A percentile compares a stretch with the other conserved stretches of the same genome.
Conservation (phyloP, 805 yeast species). For the Hanseniaspora hatyaiensis region DNA sequence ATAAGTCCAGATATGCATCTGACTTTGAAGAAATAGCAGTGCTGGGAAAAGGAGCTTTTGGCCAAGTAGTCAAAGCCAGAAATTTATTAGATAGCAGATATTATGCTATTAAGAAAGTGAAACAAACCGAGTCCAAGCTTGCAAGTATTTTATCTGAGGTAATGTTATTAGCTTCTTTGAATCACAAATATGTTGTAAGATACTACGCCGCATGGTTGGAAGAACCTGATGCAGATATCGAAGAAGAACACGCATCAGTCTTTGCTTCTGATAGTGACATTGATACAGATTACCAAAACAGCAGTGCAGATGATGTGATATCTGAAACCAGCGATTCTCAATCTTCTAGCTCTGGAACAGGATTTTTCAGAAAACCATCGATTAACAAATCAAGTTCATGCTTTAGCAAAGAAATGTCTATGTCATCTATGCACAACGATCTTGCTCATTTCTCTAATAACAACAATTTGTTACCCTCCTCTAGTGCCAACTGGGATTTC, state of each 20-base stretch:
- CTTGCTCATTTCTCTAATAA: not conserved
- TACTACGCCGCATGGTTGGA: constrained; percentile 97
- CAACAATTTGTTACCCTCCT: not conserved
- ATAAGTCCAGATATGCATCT: constrained; percentile 64
- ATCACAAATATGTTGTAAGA: constrained; percentile 90
- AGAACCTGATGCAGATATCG: constrained; percentile 38
- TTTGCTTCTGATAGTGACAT: constrained; percentile 22
- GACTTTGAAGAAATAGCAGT: constrained; percentile 92
- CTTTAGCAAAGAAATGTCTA: constrained; percentile 18
- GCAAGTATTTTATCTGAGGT: constrained; percentile 82
- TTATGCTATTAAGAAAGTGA: constrained; percentile 86
- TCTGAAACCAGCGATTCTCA: not conserved
- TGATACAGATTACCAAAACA: not conserved
- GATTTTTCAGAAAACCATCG: constrained; percentile 25
- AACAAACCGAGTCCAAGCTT: constrained; percentile 67
- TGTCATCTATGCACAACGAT: not conserved
- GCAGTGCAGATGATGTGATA: no score
- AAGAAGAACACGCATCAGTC: constrained; percentile 28
- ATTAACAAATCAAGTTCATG: constrained; percentile 27
- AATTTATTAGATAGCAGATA: constrained; percentile 87
- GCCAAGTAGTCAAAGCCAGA: constrained; percentile 95
- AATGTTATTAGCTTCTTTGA: constrained; percentile 76
- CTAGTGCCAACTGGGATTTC: constrained; percentile 43
- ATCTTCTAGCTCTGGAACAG: not conserved
- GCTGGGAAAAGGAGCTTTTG: constrained; percentile 90